Percentiles rank a stretch among this genome's conserved stretches.
Evolutionary conservation across 371 early-diverging fungal genomes (phyloP).

Genomic region (Mucor racemosus): DNA sequence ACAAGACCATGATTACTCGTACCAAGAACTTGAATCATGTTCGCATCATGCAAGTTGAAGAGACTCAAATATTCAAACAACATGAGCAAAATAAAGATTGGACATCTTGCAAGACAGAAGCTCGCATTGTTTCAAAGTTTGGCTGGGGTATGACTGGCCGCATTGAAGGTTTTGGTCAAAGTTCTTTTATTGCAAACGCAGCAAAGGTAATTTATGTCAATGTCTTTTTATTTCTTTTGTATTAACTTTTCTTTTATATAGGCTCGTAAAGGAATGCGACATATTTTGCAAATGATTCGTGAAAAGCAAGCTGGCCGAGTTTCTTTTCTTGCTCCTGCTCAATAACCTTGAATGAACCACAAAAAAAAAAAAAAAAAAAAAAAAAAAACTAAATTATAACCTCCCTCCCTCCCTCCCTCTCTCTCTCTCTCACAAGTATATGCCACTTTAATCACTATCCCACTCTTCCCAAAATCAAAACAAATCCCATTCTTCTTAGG

Average conservation of each 20-base stretch:
- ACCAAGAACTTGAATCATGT: slow-evolving; percentile 92
- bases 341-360: slow-evolving; percentile 6
- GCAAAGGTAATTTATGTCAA: slow-evolving; percentile 55
- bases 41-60: slow-evolving; percentile 91
- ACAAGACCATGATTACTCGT: slow-evolving; percentile 78
- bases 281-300: slow-evolving; percentile 81
- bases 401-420: not conserved
- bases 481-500: not conserved
- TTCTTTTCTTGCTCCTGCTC: slow-evolving; percentile 16
- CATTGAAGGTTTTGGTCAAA: slow-evolving; percentile 91
- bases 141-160: slow-evolving; percentile 84
- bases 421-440: not conserved
- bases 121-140: slow-evolving; percentile 85
- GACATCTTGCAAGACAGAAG: slow-evolving; percentile 85
- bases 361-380: not conserved
- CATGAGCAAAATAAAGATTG: slow-evolving; percentile 56
- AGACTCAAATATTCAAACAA: slow-evolving; percentile 80
- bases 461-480: not conserved
- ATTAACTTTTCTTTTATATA: slow-evolving; percentile 20
- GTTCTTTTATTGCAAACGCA: slow-evolving; percentile 83
- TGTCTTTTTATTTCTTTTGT: not conserved
- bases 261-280: slow-evolving; percentile 89
- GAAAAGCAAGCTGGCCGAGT: slow-evolving; percentile 51
- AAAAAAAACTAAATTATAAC: not conserved
- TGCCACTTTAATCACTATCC: no score